Evolutionary conservation across 140 eudicot species (phyloP), one percentile per base, ranked within the genome.

Genomic region (Oenanthe javanica): DNA sequence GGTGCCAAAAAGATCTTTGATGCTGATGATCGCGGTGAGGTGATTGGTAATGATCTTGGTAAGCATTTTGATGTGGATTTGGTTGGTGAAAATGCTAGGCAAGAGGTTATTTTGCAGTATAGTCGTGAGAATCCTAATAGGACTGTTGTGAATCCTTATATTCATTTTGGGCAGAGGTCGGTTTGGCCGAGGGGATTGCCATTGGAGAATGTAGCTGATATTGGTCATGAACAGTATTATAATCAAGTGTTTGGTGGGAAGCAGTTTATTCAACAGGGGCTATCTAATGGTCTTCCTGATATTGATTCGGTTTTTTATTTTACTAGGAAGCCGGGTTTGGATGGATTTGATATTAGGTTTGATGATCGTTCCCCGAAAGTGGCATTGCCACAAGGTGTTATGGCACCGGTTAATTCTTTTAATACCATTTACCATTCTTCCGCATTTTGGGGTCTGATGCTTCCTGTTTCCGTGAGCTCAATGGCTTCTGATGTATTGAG

Each of bases 121-220:
- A 92, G 87, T 81, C 97, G 89, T 71, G 97, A 95, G 42, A 91
- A 92, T 63, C 88, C 84, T 15, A 95, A 92, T 81, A 83, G 99
- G 80, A 92, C 93, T 1, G 93, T 95, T 67, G 97, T 95, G 74
- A 95, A 95, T 81, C 99, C 99, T 59, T 95, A 95, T 78, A 87
- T 95, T 57, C 99, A 95, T 87, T 95, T 95, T 61, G 99, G 99
- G 51, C 99, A 95, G 76, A 74, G 97, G 83, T 92, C 99, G 4
- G 99, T 95, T 84, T 95, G 99, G 99, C 99, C 99, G 0, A 86
- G 99, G 79, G 99, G 99, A 4, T 76, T 95, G 79, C 99, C 99
- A 3, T 86, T 95, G 47, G 99, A 95, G 84, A 95, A 95, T 83
- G 99, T 92, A 77, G 97, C 97, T 76, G 93, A 95, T 1, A 87